Evolutionary conservation across 345 rosid species (phyloP), one percentile per base, ranked within the genome.

Genomic region (Melaleuca alternifolia): DNA sequence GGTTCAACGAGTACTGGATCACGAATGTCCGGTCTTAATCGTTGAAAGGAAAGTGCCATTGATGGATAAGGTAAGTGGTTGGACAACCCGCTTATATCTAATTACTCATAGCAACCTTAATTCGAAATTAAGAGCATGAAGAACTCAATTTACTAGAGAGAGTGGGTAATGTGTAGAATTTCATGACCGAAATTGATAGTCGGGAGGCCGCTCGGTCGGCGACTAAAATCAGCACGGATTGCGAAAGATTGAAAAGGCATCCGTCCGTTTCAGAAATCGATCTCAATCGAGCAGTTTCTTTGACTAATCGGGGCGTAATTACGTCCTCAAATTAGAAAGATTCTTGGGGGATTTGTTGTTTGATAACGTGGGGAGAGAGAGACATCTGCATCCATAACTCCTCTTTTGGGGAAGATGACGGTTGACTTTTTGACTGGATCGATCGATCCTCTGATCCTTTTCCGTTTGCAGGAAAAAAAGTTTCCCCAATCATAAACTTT

Each of bases 121-220:
- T 33, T 33, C 7, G 14, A 5, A 71, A 71, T 37, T 0, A 4
- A 71, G 37, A 18, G 9, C 26, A 1, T 24, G 1, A 37, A 71
- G 6, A 18, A 0, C 7, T 71, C 79, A 18, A 71, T 2, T 41
- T 41, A 41, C 3, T 41, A 41, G 4, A 41, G 41, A 41, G 41
- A 71, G 46, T 7, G 41, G 41, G 41, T 41, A 41, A 4, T 4
- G 4, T 41, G 41, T 41, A 41, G 41, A 41, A 41, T 41, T 41
- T 41, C 41, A 41, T 4, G 41, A 41, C 41, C 41, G 41, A 41
- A 41, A 41, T 41, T 4, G 41, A 41, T 41, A 41, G 41, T 23
- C 4, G 9, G 0, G 0, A 3, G 48, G 11, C 44, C 3, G 44
- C 18, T 18, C 1, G 48, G 48, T 9, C 3, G 9, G 3, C 24